A percentile compares a stretch with the other conserved stretches of the same genome.
Evolutionary conservation across 805 yeast species (phyloP).

Genomic region (Cyberlindnera meyerae): DNA sequence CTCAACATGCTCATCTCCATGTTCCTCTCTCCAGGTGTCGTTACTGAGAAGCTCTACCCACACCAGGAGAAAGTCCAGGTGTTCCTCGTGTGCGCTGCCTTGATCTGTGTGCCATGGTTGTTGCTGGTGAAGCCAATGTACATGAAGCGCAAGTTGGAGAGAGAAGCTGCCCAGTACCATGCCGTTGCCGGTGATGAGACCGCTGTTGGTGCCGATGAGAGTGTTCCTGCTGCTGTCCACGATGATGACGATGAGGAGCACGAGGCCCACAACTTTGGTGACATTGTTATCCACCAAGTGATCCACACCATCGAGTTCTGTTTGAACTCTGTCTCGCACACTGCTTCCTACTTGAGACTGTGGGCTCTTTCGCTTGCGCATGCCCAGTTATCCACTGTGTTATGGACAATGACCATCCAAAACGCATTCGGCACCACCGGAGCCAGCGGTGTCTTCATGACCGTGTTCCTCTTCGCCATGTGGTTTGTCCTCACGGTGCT

Average conservation of each 20-base stretch:
- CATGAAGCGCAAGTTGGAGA: conserved; percentile 51
- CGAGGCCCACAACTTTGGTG: conserved; percentile 75
- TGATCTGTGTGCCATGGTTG: conserved; percentile 90
- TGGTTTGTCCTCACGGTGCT: conserved; percentile 93
- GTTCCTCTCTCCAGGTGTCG: conserved; percentile 90
- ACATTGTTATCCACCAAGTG: conserved; percentile 93
- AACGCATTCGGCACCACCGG: conserved; percentile 57
- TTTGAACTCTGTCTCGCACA: conserved; percentile 94
- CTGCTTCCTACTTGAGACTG: conserved; percentile 91
- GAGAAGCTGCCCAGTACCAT: conserved; percentile 25
- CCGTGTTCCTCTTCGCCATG: conserved; percentile 81
- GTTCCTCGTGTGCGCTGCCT: conserved; percentile 65
- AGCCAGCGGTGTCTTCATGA: conserved; percentile 63
- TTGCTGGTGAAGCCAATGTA: conserved; percentile 68
- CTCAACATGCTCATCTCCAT: conserved; percentile 92
- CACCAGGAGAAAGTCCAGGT: conserved; percentile 81
- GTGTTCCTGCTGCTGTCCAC: conserved; percentile 3
- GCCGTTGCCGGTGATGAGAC: conserved; percentile 36
- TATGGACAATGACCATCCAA: conserved; percentile 93
- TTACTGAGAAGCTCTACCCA: conserved; percentile 72
- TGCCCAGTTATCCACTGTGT: conserved; percentile 89
- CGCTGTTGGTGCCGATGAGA: conserved; percentile 22
- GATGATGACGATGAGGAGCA: conserved; percentile 15
- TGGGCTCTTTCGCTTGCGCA: conserved; percentile 98
- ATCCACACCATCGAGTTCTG: conserved; percentile 98